Evolutionary conservation across 2,329 filamentous ascomycete genomes (phyloP).

Genomic region (Myrmaecium sp.): DNA sequence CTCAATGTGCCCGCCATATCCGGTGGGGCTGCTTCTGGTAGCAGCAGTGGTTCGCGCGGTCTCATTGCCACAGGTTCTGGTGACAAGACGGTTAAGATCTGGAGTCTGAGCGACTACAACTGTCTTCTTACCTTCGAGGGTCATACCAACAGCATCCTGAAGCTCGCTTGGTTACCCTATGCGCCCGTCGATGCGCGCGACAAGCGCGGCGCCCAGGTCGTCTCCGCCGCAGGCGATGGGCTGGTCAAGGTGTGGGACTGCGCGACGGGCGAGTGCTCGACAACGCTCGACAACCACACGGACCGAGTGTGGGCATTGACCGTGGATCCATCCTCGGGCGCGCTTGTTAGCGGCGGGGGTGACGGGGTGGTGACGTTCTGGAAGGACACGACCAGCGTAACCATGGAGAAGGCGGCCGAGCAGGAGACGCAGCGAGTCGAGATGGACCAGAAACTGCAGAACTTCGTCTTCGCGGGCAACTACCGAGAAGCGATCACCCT

Average conservation of each 20-base stretch:
- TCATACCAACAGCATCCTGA: constrained; percentile 87
- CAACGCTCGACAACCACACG: constrained; percentile 90
- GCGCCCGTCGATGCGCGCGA: constrained; percentile 19
- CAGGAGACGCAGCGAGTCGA: constrained; percentile 69
- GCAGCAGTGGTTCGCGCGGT: constrained; percentile 54
- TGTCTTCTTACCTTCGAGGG: constrained; percentile 91
- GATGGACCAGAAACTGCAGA: constrained; percentile 85
- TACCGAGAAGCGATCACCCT: constrained; percentile 88
- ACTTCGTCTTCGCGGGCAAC: constrained; percentile 73
- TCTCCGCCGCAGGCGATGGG: constrained; percentile 81
- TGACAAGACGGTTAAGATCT: constrained; percentile 91
- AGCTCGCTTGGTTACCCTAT: constrained; percentile 69
- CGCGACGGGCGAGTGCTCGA: constrained; percentile 65
- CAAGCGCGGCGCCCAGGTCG: constrained; percentile 52
- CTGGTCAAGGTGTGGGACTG: constrained; percentile 95
- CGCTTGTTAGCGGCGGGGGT: constrained; percentile 75
- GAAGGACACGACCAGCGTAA: constrained; percentile 76
- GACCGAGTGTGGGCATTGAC: constrained; percentile 88
- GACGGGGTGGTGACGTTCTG: constrained; percentile 93
- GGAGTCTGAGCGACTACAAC: constrained; percentile 82
- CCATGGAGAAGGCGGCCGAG: constrained; percentile 55
- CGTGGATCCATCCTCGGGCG: constrained; percentile 43
- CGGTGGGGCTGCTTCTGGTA: too few relatives aligned
- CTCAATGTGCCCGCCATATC: constrained; percentile 46
- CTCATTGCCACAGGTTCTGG: constrained; percentile 80